A percentile compares a stretch with the other conserved stretches of the same genome.
Conservation (phyloP, 1,139 yeast genomes). For the Pichia sp. region DNA sequence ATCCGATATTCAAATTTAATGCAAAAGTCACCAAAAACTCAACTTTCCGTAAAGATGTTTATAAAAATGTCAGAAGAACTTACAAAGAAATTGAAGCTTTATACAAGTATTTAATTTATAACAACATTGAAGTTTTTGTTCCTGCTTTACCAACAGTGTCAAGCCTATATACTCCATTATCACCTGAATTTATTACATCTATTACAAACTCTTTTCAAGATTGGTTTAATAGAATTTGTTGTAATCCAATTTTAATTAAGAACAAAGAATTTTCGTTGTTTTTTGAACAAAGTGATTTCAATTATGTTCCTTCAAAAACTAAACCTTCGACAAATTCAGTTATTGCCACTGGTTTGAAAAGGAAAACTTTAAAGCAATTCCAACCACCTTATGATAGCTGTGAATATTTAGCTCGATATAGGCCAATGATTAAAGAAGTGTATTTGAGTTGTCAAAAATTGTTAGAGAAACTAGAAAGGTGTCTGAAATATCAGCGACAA, state of each 20-base stretch:
- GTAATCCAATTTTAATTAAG: slow-evolving; percentile 70
- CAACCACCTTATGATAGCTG: slow-evolving; percentile 89
- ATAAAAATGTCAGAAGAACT: slow-evolving; percentile 74
- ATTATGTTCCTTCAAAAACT: slow-evolving; percentile 56
- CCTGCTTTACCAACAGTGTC: slow-evolving; percentile 75
- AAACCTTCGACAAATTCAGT: slow-evolving; percentile 35
- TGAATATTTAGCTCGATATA: slow-evolving; percentile 68
- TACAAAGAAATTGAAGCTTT: slow-evolving; percentile 70
- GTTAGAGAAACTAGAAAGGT: slow-evolving; percentile 26
- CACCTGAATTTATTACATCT: slow-evolving; percentile 69
- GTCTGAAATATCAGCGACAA: slow-evolving; percentile 24
- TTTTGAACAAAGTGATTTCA: slow-evolving; percentile 71
- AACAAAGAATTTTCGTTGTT: slow-evolving; percentile 88
- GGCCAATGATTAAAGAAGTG: slow-evolving; percentile 80
- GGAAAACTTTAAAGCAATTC: slow-evolving; percentile 86
- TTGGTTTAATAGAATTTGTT: slow-evolving; percentile 76
- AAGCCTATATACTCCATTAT: slow-evolving; percentile 75
- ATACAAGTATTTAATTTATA: slow-evolving; percentile 68
- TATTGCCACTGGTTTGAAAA: slow-evolving; percentile 74
- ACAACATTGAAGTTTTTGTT: slow-evolving; percentile 87
- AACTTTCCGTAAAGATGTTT: slow-evolving; percentile 62
- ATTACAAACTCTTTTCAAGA: slow-evolving; percentile 60
- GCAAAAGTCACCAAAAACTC: slow-evolving; percentile 47
- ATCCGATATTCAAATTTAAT: slow-evolving; percentile 43
- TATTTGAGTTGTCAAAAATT: slow-evolving; percentile 56